A percentile compares a stretch with the other conserved stretches of the same genome.
Evolutionary conservation across 768 basidiomycete genomes (phyloP).

Genomic region (Chlorophyllum brunneum): DNA sequence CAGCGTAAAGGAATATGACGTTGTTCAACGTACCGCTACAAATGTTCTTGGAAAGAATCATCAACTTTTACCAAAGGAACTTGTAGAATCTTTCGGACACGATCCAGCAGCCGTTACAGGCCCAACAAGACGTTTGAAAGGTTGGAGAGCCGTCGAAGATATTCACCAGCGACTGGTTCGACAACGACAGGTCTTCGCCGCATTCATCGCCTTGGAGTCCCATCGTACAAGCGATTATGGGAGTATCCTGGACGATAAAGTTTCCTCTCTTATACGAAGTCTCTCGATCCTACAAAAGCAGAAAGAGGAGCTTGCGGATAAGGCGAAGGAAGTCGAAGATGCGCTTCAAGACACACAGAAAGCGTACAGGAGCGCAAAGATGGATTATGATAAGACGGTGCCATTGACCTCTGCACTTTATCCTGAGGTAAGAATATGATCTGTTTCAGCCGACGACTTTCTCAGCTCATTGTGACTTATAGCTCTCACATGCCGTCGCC

Average conservation of each 20-base stretch:
- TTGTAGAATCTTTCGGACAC: constrained; percentile 71
- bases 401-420: constrained; percentile 73
- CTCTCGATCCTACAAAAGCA: constrained; percentile 48
- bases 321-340: constrained; percentile 46
- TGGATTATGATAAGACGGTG: constrained; percentile 59
- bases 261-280: constrained; percentile 44
- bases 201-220: constrained; percentile 36
- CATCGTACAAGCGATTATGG: constrained; percentile 22
- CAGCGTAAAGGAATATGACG: constrained; percentile 63
- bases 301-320: constrained; percentile 38
- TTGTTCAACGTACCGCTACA: constrained; percentile 49
- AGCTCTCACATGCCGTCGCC: constrained; percentile 69
- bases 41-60: constrained; percentile 44
- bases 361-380: constrained; percentile 54
- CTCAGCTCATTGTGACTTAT: constrained; percentile 2
- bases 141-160: constrained; percentile 77
- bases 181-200: constrained; percentile 52
- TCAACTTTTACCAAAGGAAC: constrained; percentile 53
- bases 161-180: constrained; percentile 58
- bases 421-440: constrained; percentile 53
- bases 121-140: constrained; percentile 51
- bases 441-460: neutral
- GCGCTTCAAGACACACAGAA: constrained; percentile 50
- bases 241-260: constrained; percentile 52
- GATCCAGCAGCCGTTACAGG: constrained; percentile 77